These are phyloP conservation scores for Cyclotella kingstonii DNA, from an alignment of 108 stramenopile genomes.

Conservation along the genomic window DNA sequence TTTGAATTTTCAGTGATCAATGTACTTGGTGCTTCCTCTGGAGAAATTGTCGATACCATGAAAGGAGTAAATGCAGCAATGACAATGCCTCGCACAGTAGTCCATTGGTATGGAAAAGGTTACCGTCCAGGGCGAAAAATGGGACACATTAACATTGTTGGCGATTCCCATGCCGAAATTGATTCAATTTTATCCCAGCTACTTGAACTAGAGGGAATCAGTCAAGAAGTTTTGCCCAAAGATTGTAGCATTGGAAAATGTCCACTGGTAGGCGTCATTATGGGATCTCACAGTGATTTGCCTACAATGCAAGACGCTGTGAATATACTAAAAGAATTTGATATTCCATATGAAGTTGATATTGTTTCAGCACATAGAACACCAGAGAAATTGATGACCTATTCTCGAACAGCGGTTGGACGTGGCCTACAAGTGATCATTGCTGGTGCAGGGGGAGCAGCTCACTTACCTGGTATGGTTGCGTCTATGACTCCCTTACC, in stretches of 20 bases:
- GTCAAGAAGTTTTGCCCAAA: slow-evolving; percentile 54
- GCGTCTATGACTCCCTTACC: slow-evolving; percentile 97
- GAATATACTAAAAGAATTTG: slow-evolving; percentile 86
- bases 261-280: slow-evolving; percentile 95
- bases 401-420: slow-evolving; percentile 82
- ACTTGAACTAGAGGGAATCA: slow-evolving; percentile 65
- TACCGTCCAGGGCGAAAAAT: slow-evolving; percentile 93
- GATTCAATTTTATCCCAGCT: slow-evolving; percentile 53
- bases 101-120: slow-evolving; percentile 99
- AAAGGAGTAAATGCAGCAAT: slow-evolving; percentile 80
- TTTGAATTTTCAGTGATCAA: slow-evolving; percentile 65
- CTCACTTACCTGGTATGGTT: slow-evolving; percentile 98
- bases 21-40: slow-evolving; percentile 77
- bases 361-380: slow-evolving; percentile 99
- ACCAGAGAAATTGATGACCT: slow-evolving; percentile 89
- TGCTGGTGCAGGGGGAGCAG: slow-evolving; percentile 99
- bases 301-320: slow-evolving; percentile 95
- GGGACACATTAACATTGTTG: slow-evolving; percentile 96
- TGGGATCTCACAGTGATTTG: slow-evolving; percentile 97
- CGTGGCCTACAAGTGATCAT: slow-evolving; percentile 93
- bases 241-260: slow-evolving; percentile 41
- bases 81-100: slow-evolving; percentile 75
- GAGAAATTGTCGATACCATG: slow-evolving; percentile 72
- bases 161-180: slow-evolving; percentile 74
- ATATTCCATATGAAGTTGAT: slow-evolving; percentile 92